A percentile compares a stretch with the other conserved stretches of the same genome.
phyloP scores from a whole-genome alignment of 2,329 filamentous ascomycete genomes.

The Rutstroemia sp. region DNA sequence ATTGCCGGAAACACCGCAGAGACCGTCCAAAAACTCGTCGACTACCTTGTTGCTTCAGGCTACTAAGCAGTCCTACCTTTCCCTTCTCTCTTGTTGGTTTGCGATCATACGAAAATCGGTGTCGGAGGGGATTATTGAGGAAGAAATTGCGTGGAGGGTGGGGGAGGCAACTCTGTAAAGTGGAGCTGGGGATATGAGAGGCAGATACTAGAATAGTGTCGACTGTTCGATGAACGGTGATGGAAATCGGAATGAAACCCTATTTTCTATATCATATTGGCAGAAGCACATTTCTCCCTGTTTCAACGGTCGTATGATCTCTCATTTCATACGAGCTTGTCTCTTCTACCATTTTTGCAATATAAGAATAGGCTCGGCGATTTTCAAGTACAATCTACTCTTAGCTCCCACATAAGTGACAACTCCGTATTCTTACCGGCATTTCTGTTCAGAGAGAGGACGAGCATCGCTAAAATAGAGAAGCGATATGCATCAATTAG shows the following conservation, averaged over 20 bases:
- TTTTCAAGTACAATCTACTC: too few relatives aligned
- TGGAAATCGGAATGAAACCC: too few relatives aligned
- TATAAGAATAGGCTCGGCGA: too few relatives aligned
- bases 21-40: constrained; percentile 75
- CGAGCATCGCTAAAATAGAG: too few relatives aligned
- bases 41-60: constrained; percentile 66
- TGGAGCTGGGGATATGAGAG: neutral
- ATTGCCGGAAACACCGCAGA: constrained; percentile 69
- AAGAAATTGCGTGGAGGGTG: neutral
- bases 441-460: too few relatives aligned
- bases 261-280: too few relatives aligned
- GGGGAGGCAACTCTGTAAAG: neutral
- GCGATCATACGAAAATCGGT: neutral
- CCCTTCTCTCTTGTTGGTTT: neutral
- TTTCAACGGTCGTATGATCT: too few relatives aligned
- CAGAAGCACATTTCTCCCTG: too few relatives aligned
- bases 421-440: too few relatives aligned
- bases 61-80: constrained; percentile 48
- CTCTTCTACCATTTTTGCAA: too few relatives aligned
- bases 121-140: neutral
- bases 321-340: neutral
- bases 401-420: too few relatives aligned
- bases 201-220: constrained; percentile 4
- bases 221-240: neutral
- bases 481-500: too few relatives aligned